Evolutionary conservation across 371 early-diverging fungal species (phyloP).

Genomic region (Phascolomyces articulosus): DNA sequence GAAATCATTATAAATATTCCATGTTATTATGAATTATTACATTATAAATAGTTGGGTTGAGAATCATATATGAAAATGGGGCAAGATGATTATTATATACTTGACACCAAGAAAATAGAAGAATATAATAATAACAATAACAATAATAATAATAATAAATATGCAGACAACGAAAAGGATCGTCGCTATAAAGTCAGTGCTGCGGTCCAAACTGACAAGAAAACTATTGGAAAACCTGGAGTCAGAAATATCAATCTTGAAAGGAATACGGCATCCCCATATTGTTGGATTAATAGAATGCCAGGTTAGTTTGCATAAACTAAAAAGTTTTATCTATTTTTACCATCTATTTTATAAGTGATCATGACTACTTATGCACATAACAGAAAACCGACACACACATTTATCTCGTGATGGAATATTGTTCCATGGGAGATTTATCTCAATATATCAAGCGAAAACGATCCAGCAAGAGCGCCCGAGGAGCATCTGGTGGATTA

Average conservation of each 20-base stretch:
- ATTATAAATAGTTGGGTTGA: no score
- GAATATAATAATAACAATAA: no score
- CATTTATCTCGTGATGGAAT: constrained; percentile 95
- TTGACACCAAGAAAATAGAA: no score
- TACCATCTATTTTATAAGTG: background rate
- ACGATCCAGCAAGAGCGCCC: constrained; percentile 49
- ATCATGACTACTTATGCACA: background rate
- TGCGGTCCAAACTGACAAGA: constrained; percentile 81
- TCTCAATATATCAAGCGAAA: constrained; percentile 83
- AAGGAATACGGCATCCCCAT: constrained; percentile 79
- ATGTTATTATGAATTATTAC: background rate
- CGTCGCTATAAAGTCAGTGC: constrained; percentile 92
- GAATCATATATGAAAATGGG: no score
- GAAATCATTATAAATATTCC: no score
- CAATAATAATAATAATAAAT: background rate
- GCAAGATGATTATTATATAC: no score
- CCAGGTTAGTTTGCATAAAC: constrained; percentile 51
- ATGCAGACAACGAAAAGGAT: constrained; percentile 55
- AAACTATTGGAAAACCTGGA: constrained; percentile 91
- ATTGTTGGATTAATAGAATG: constrained; percentile 87
- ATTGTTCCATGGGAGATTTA: constrained; percentile 90
- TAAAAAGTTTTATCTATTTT: no score
- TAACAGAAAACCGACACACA: constrained; percentile 83
- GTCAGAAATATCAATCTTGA: constrained; percentile 90
- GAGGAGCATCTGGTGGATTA: constrained; percentile 69